Conservation (phyloP, 2,329 filamentous ascomycete genomes). For the Parastagonospora nodorum region DNA sequence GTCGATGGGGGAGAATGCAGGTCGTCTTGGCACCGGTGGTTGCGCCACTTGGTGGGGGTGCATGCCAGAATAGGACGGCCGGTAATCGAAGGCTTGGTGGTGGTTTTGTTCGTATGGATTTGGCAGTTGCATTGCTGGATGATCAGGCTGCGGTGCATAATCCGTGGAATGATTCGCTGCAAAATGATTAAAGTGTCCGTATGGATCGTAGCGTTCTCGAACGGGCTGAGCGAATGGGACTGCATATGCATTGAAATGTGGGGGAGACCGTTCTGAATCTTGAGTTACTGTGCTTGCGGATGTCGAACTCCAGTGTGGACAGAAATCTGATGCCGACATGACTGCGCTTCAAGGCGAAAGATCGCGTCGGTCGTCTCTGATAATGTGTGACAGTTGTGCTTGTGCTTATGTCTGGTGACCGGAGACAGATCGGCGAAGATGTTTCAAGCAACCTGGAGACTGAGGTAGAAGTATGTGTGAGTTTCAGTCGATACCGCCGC, state of each 20-base stretch:
- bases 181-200: slow-evolving; percentile 10
- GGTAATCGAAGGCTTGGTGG: slow-evolving; percentile 13
- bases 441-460: not conserved
- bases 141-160: slow-evolving; percentile 8
- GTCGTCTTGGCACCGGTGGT: slow-evolving; percentile 13
- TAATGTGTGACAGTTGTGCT: not conserved
- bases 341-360: slow-evolving; percentile 2
- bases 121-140: slow-evolving; percentile 11
- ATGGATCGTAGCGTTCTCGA: slow-evolving; percentile 11
- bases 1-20: slow-evolving; percentile 19
- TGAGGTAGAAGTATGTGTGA: too few relatives aligned
- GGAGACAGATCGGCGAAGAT: not conserved
- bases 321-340: slow-evolving; percentile 38
- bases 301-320: slow-evolving; percentile 20
- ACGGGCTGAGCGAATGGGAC: slow-evolving; percentile 18
- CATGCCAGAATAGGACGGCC: slow-evolving; percentile 9
- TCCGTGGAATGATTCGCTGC: slow-evolving; percentile 16
- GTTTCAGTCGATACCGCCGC: too few relatives aligned
- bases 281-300: slow-evolving; percentile 21
- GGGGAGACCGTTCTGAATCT: slow-evolving; percentile 24
- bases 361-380: not conserved
- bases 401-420: slow-evolving; percentile 1
- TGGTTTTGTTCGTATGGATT: slow-evolving; percentile 10
- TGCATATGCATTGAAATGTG: slow-evolving; percentile 19
- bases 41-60: slow-evolving; percentile 9